These are phyloP conservation scores for Vaccinium macrocarpon DNA, from an alignment of 148 eudicot species.

Conservation along the genomic window DNA sequence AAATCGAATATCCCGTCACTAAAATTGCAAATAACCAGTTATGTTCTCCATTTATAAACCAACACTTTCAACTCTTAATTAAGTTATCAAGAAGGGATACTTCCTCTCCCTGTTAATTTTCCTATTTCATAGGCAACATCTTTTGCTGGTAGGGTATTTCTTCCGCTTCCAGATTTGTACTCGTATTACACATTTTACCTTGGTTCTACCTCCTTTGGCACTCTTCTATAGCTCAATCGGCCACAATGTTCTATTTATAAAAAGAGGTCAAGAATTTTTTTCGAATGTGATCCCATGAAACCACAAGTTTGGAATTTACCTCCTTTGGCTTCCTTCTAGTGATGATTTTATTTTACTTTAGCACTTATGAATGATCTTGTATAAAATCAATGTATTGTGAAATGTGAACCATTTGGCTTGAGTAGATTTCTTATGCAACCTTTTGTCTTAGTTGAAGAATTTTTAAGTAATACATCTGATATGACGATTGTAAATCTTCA, in stretches of 20 bases:
- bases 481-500: too few species aligned
- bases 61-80: neutral
- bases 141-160: neutral
- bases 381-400: neutral
- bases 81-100: neutral
- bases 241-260: neutral
- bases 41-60: neutral
- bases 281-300: neutral
- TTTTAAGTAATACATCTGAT: too few species aligned
- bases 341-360: neutral
- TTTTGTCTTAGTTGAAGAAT: neutral
- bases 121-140: neutral
- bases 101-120: neutral
- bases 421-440: neutral
- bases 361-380: neutral
- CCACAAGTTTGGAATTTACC: neutral
- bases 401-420: neutral
- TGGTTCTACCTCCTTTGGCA: neutral
- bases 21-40: neutral
- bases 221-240: neutral
- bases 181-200: neutral
- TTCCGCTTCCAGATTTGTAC: neutral
- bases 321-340: neutral
- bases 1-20: neutral
- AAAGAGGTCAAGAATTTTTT: neutral